Evolutionary conservation across 352 stramenopile species (phyloP).

Genomic region (Pythium folliculosum): DNA sequence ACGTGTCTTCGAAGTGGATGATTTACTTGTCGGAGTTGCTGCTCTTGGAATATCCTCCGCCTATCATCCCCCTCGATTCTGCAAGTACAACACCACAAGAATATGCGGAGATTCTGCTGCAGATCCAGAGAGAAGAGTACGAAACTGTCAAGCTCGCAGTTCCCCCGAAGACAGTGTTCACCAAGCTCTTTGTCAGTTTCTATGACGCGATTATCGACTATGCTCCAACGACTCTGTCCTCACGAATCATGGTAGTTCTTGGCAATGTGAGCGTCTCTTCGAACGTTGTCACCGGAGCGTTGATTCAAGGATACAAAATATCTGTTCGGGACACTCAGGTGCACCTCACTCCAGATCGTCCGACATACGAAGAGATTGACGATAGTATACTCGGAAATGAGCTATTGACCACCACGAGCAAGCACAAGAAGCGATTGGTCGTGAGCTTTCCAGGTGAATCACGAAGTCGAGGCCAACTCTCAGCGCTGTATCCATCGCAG

Average conservation of each 20-base stretch:
- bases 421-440: constrained; percentile 36
- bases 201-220: constrained; percentile 87
- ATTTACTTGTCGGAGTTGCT: constrained; percentile 76
- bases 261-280: constrained; percentile 78
- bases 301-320: constrained; percentile 89
- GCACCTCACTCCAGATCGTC: constrained; percentile 64
- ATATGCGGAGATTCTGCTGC: constrained; percentile 38
- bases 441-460: constrained; percentile 45
- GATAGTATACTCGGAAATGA: constrained; percentile 66
- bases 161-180: constrained; percentile 82
- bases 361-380: constrained; percentile 74
- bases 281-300: constrained; percentile 83
- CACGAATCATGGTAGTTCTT: constrained; percentile 73
- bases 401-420: constrained; percentile 43
- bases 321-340: constrained; percentile 68
- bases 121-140: constrained; percentile 38
- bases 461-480: constrained; percentile 29
- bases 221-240: constrained; percentile 55
- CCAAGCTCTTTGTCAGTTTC: constrained; percentile 86
- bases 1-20: constrained; percentile 82
- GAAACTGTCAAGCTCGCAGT: constrained; percentile 67
- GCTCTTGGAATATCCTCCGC: constrained; percentile 77
- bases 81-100: constrained; percentile 62
- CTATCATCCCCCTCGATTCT: constrained; percentile 85
- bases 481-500: constrained; percentile 59